phyloP scores from a whole-genome alignment of 2,329 filamentous ascomycete species.

The Fusarium continuum region DNA sequence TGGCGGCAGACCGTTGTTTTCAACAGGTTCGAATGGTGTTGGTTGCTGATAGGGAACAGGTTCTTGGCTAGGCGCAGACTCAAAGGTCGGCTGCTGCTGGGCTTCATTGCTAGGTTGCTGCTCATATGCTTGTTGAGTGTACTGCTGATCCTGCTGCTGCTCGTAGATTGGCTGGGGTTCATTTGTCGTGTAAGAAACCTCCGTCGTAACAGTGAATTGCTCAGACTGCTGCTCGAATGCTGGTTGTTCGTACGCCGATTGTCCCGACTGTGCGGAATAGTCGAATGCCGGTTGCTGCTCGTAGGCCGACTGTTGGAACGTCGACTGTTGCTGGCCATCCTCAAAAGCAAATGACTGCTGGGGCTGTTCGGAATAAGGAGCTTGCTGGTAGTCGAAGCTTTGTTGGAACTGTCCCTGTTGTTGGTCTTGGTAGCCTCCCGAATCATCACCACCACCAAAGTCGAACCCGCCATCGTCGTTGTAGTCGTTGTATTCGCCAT shows the following conservation, averaged over 20 bases:
- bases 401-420: conserved; percentile 28
- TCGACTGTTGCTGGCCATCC: background rate
- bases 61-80: background rate
- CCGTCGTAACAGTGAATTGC: conserved; percentile 6
- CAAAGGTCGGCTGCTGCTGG: conserved; percentile 17
- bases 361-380: background rate
- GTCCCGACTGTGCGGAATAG: conserved; percentile 1
- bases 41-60: background rate
- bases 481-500: conserved; percentile 5
- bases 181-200: background rate
- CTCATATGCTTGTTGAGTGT: conserved; percentile 8
- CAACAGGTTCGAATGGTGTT: background rate
- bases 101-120: conserved; percentile 10
- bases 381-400: conserved; percentile 16
- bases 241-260: conserved; percentile 5
- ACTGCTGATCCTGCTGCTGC: conserved; percentile 15
- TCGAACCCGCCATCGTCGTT: conserved; percentile 4
- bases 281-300: conserved; percentile 25
- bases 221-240: conserved; percentile 13
- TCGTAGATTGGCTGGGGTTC: conserved; percentile 4
- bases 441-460: background rate
- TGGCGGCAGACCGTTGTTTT: background rate
- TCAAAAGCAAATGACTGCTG: conserved; percentile 11
- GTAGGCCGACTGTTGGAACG: conserved; percentile 19
- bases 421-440: conserved; percentile 7